A percentile compares a stretch with the other conserved stretches of the same genome.
These are phyloP conservation scores for Cryphonectria japonica DNA, from an alignment of 2,329 filamentous ascomycete species.

Conservation along the genomic window DNA sequence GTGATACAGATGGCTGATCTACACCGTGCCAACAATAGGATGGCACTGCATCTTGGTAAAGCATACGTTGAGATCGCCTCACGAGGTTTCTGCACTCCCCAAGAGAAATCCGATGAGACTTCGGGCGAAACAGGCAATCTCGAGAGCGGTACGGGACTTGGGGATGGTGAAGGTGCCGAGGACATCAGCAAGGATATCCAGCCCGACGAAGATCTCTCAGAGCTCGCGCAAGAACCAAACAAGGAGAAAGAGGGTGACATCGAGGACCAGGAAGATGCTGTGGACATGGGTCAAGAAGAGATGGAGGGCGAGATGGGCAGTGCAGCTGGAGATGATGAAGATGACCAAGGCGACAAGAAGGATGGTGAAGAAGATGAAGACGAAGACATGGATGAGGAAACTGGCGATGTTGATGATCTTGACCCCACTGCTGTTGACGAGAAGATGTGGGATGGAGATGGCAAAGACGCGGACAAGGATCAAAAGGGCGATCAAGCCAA, in stretches of 20 bases:
- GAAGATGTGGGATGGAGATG: slow-evolving; percentile 95
- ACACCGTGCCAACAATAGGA: slow-evolving; percentile 72
- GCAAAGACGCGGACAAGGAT: slow-evolving; percentile 80
- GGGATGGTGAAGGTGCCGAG: slow-evolving; percentile 92
- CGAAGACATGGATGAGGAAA: slow-evolving; percentile 85
- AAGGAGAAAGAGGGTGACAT: slow-evolving; percentile 68
- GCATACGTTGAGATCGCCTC: slow-evolving; percentile 78
- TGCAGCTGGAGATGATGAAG: slow-evolving; percentile 64
- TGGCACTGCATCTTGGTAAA: slow-evolving; percentile 75
- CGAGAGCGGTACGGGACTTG: slow-evolving; percentile 89
- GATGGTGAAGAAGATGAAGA: slow-evolving; percentile 68
- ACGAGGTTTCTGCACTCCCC: slow-evolving; percentile 89
- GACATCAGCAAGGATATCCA: slow-evolving; percentile 98
- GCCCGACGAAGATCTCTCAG: slow-evolving; percentile 89
- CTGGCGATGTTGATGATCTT: slow-evolving; percentile 87
- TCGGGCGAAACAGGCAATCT: slow-evolving; percentile 75
- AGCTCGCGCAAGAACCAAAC: slow-evolving; percentile 84
- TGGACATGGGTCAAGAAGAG: slow-evolving; percentile 92
- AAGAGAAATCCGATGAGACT: slow-evolving; percentile 75
- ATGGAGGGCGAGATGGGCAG: slow-evolving; percentile 82
- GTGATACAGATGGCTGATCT: slow-evolving; percentile 63
- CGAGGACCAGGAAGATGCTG: slow-evolving; percentile 80
- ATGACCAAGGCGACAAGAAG: slow-evolving; percentile 63
- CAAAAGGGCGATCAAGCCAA: slow-evolving; percentile 75
- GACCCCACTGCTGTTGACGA: slow-evolving; percentile 92